Evolutionary conservation across 2,329 filamentous ascomycete species (phyloP).

Genomic region (Graphiopsis chlorocephala): DNA sequence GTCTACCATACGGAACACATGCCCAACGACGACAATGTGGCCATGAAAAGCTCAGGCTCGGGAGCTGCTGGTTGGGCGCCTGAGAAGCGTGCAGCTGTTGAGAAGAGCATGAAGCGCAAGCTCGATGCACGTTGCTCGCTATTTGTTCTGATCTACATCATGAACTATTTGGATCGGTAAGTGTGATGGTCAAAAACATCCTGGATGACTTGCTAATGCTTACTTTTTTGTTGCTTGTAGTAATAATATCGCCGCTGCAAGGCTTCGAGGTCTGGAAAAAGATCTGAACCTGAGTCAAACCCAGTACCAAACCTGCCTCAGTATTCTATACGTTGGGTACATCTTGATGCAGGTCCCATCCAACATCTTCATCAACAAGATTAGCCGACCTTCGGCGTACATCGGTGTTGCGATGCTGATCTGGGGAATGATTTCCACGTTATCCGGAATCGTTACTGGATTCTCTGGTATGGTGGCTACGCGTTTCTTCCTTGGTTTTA

Average conservation of each 20-base stretch:
- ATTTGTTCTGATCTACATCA: conserved; percentile 48
- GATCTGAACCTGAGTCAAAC: conserved; percentile 57
- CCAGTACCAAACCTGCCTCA: conserved; percentile 51
- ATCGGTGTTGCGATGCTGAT: conserved; percentile 33
- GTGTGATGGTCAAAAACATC: background rate
- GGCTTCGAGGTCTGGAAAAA: conserved; percentile 61
- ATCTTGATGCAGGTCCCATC: conserved; percentile 38
- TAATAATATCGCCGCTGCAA: conserved; percentile 64
- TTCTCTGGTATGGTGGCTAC: conserved; percentile 38
- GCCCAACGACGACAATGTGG: background rate
- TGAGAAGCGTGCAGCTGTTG: conserved; percentile 5
- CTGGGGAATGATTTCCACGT: conserved; percentile 35
- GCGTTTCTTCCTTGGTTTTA: conserved; percentile 41
- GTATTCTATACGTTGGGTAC: conserved; percentile 43
- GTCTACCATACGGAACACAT: conserved; percentile 27
- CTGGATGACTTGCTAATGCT: conserved; percentile 20
- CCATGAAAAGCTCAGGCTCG: background rate
- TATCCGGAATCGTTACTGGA: conserved; percentile 34
- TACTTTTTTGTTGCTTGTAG: conserved; percentile 24
- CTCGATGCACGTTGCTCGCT: conserved; percentile 69
- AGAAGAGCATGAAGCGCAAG: conserved; percentile 48
- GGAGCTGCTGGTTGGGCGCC: conserved; percentile 21
- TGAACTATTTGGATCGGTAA: conserved; percentile 31
- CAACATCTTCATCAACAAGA: conserved; percentile 37
- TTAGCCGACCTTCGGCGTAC: conserved; percentile 33